These are phyloP conservation scores for Chondrus crispus DNA, from an alignment of 23 red algal genomes.

Conservation along the genomic window DNA sequence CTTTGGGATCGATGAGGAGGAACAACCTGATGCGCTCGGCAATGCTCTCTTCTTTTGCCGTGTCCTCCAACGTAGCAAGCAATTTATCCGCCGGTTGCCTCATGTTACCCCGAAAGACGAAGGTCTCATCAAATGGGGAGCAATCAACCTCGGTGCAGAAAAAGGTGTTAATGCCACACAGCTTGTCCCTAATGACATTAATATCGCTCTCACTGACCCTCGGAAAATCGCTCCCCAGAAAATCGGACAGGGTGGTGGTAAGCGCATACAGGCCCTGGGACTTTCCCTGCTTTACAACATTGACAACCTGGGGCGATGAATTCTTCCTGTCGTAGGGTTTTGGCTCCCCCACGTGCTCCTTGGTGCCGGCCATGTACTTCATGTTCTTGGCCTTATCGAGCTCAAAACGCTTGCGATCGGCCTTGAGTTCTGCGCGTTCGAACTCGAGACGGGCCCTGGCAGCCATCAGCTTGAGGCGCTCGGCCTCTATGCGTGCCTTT, in stretches of 20 bases:
- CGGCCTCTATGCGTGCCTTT: constrained; percentile 74
- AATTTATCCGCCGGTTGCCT: constrained; percentile 54
- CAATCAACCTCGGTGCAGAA: constrained; percentile 77
- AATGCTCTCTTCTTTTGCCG: constrained; percentile 62
- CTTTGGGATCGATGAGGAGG: constrained; percentile 77
- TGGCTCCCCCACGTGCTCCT: neutral
- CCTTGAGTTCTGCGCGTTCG: constrained; percentile 83
- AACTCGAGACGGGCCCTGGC: constrained; percentile 78
- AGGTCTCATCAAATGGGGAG: constrained; percentile 87
- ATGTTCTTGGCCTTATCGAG: constrained; percentile 64
- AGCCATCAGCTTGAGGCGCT: constrained; percentile 77
- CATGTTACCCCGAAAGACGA: constrained; percentile 95
- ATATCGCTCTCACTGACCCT: constrained; percentile 88
- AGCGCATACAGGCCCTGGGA: neutral
- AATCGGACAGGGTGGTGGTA: constrained; percentile 27
- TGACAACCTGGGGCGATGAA: neutral
- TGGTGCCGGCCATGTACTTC: neutral
- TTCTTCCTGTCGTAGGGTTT: constrained; percentile 42
- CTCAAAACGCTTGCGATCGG: constrained; percentile 80
- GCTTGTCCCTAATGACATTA: constrained; percentile 75
- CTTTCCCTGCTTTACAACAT: neutral
- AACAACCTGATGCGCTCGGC: constrained; percentile 83
- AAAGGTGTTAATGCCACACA: constrained; percentile 82
- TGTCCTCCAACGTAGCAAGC: constrained; percentile 39
- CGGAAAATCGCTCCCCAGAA: constrained; percentile 67